phyloP scores from a whole-genome alignment of 2,329 filamentous ascomycete species.

The Chrysosporium queenslandicum region DNA sequence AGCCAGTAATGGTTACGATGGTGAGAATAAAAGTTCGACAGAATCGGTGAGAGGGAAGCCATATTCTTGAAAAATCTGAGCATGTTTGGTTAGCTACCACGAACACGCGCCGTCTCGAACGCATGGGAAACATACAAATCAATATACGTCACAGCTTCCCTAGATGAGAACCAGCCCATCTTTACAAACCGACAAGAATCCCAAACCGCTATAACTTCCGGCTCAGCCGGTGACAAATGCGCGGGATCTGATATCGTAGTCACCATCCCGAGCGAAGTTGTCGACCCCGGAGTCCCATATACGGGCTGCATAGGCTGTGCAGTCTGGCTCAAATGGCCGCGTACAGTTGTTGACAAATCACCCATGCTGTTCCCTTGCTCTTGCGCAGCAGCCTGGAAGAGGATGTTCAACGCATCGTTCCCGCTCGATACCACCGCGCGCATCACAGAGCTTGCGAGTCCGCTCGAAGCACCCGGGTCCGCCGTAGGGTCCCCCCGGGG shows the following conservation, averaged over 20 bases:
- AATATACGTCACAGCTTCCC: conserved; percentile 45
- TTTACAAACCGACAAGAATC: conserved; percentile 44
- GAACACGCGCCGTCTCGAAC: background rate
- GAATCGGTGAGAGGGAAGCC: conserved; percentile 42
- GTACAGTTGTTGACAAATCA: conserved; percentile 1
- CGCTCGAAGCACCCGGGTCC: conserved; percentile 21
- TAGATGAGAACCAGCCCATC: conserved; percentile 48
- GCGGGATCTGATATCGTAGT: conserved; percentile 22
- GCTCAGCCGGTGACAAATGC: conserved; percentile 23
- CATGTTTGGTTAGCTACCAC: background rate
- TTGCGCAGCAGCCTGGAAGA: conserved; percentile 43
- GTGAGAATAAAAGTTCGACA: conserved; percentile 42
- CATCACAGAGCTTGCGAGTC: conserved; percentile 36
- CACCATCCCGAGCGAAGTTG: conserved; percentile 15
- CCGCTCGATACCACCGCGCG: conserved; percentile 44
- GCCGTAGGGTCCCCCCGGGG: background rate
- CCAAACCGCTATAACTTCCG: conserved; percentile 38
- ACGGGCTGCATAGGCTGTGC: conserved; percentile 27
- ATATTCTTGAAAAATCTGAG: conserved; percentile 43
- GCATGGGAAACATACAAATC: conserved; percentile 33
- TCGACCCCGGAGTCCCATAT: conserved; percentile 29
- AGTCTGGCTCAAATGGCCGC: conserved; percentile 3
- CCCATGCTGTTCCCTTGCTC: conserved; percentile 23
- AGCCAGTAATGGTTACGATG: conserved; percentile 42
- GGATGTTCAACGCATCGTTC: conserved; percentile 44